Percentiles rank a stretch among this genome's conserved stretches.
Conservation (phyloP, 768 basidiomycete species). For the Suillus americanus region DNA sequence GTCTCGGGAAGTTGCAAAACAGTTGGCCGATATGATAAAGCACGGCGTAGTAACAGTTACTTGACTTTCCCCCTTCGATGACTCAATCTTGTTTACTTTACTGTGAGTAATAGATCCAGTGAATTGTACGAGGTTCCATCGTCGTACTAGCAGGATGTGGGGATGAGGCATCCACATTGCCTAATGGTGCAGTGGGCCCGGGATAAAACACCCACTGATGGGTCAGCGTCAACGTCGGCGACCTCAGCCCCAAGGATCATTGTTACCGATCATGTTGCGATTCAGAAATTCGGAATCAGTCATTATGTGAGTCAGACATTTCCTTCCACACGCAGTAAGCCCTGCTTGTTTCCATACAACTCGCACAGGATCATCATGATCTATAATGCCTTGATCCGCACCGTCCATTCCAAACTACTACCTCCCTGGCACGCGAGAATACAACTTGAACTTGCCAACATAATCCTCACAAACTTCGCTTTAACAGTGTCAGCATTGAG, state of each 20-base stretch:
- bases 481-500: background rate
- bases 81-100: background rate
- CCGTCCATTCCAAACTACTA: background rate
- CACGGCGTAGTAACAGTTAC: conserved; percentile 2
- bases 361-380: background rate
- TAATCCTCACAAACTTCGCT: background rate
- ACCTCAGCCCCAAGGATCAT: too few relatives aligned
- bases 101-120: background rate
- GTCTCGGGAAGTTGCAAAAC: conserved; percentile 24
- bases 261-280: too few relatives aligned
- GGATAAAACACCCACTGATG: too few relatives aligned
- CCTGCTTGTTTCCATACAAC: background rate
- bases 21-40: conserved; percentile 21
- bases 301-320: too few relatives aligned
- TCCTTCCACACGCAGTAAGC: too few relatives aligned
- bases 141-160: too few relatives aligned
- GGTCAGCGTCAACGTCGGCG: too few relatives aligned
- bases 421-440: background rate
- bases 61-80: background rate
- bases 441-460: background rate
- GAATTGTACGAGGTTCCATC: background rate
- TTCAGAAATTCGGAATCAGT: too few relatives aligned
- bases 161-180: too few relatives aligned
- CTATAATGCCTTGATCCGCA: background rate
- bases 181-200: too few relatives aligned